phyloP scores from a whole-genome alignment of 495 filamentous ascomycete species.

The Penicillium bovifimosum region DNA sequence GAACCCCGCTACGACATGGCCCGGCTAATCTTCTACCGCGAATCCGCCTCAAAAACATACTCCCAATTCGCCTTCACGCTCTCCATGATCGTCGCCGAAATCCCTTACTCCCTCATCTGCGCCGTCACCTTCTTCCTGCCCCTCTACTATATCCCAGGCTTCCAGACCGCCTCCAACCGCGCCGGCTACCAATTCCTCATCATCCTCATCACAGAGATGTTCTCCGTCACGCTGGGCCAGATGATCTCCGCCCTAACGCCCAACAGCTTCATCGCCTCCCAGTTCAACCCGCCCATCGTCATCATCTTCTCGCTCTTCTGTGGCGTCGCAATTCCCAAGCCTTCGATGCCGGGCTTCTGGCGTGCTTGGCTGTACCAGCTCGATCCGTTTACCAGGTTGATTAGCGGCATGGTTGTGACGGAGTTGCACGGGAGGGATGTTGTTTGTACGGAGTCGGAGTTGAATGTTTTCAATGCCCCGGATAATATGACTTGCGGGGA shows the following conservation, averaged over 20 bases:
- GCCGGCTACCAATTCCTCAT: slow-evolving; percentile 82
- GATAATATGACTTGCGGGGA: slow-evolving; percentile 57
- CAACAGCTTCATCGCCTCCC: slow-evolving; percentile 61
- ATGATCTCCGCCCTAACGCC: slow-evolving; percentile 65
- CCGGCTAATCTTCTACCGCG: slow-evolving; percentile 73
- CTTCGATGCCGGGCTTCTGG: slow-evolving; percentile 74
- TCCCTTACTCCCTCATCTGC: slow-evolving; percentile 72
- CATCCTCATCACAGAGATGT: slow-evolving; percentile 69
- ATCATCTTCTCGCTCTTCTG: slow-evolving; percentile 80
- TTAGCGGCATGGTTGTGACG: slow-evolving; percentile 72
- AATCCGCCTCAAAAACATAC: slow-evolving; percentile 74
- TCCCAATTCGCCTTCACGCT: slow-evolving; percentile 64
- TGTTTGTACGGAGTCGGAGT: slow-evolving; percentile 48
- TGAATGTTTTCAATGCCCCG: slow-evolving; percentile 58
- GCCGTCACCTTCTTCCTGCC: slow-evolving; percentile 69
- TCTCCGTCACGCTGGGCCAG: slow-evolving; percentile 69
- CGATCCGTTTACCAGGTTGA: slow-evolving; percentile 77
- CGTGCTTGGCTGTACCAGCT: slow-evolving; percentile 75
- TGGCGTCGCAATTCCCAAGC: slow-evolving; percentile 71
- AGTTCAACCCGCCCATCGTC: slow-evolving; percentile 72
- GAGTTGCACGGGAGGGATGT: slow-evolving; percentile 64
- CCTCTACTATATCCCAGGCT: slow-evolving; percentile 67
- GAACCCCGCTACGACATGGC: slow-evolving; percentile 71
- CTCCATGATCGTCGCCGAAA: slow-evolving; percentile 66
- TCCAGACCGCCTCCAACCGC: slow-evolving; percentile 48